Base-by-base conservation (phyloP, 2,329 filamentous ascomycete genomes). In the Fusarium floridanum region DNA sequence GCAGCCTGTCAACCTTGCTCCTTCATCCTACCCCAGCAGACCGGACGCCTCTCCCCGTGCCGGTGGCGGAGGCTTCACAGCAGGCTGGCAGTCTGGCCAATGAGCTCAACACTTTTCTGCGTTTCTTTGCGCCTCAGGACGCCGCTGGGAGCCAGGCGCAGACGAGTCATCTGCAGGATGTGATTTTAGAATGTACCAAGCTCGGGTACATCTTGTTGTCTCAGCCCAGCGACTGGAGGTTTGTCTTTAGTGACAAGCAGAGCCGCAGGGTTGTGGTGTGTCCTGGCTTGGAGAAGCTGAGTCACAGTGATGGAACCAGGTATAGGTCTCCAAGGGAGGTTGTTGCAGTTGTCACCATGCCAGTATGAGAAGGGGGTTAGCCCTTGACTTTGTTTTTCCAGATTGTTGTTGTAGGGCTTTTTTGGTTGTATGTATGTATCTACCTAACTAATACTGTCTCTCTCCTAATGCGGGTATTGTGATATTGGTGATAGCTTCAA, bases 171-270 rank as follows among this genome's bases (percentile, higher is more conserved):
- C 78, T 87, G 5, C 79, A 83, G 53, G 81, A 80, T 14, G 80
- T 86, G 14, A 82, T 85, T 20, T 68, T 81, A 5, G 84, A 86
- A 73, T 84, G 82, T 41, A 77, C 83, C 20, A 83, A 80, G 60
- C 77, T 86, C 29, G 85, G 85, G 12, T 84, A 86, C 66, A 62
- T 83, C 20, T 61, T 87, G 8, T 77, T 86, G 36, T 86, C 85
- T 6, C 85, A 87, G 61, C 84, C 84, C 0, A 78, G 79, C 9
- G 84, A 86, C 37, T 85, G 82, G 78, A 65, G 70, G 1, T 82
- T 85, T 61, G 66, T 80, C 16, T 81, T 80, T 63, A 67, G 56
- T 2, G 64, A 27, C 36, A 24, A 48, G 24, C 55, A 39, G 43
- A 12, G 63, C 45, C 27, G 59, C 1, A 60, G 27, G 36, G 39